Percentiles rank a stretch among this genome's conserved stretches.
Evolutionary conservation across 2,329 filamentous ascomycete species (phyloP).

Genomic region (Fonsecaea multimorphosa): DNA sequence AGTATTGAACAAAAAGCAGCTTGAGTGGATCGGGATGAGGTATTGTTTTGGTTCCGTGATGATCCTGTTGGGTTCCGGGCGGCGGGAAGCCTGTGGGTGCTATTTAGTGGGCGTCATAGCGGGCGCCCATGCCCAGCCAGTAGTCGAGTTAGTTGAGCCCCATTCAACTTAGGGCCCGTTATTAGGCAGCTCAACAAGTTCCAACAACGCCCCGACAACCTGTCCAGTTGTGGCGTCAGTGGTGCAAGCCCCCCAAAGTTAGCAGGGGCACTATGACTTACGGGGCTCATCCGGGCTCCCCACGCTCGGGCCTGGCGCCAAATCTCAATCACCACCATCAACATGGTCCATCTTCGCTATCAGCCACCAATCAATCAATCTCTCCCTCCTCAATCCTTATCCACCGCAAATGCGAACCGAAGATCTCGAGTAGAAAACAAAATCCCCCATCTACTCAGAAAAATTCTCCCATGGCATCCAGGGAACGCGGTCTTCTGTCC

Average conservation of each 20-base stretch:
- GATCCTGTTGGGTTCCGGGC: not conserved
- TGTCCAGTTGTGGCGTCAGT: not conserved
- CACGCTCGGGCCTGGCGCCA: not conserved
- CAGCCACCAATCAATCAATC: slow-evolving; percentile 5
- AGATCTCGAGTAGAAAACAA: slow-evolving; percentile 6
- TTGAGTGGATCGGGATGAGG: not conserved
- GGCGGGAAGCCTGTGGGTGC: not conserved
- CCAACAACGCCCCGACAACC: not conserved
- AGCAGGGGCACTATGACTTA: not conserved
- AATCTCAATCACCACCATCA: not conserved
- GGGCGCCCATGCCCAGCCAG: not conserved
- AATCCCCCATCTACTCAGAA: slow-evolving; percentile 2
- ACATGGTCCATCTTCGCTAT: not conserved
- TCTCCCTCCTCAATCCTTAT: not conserved
- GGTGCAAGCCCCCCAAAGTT: not conserved
- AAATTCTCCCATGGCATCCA: not conserved
- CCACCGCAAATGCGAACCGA: slow-evolving; percentile 6
- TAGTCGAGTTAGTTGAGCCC: not conserved
- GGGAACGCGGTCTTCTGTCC: not conserved
- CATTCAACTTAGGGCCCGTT: not conserved
- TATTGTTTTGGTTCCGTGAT: not conserved
- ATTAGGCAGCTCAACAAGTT: slow-evolving; percentile 12
- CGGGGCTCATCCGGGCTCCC: not conserved
- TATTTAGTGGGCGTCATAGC: not conserved
- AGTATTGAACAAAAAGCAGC: not conserved